Percentiles rank a stretch among this genome's conserved stretches.
Conservation (phyloP, 306 rosid species). For the Chamaecrista fasciculata region DNA sequence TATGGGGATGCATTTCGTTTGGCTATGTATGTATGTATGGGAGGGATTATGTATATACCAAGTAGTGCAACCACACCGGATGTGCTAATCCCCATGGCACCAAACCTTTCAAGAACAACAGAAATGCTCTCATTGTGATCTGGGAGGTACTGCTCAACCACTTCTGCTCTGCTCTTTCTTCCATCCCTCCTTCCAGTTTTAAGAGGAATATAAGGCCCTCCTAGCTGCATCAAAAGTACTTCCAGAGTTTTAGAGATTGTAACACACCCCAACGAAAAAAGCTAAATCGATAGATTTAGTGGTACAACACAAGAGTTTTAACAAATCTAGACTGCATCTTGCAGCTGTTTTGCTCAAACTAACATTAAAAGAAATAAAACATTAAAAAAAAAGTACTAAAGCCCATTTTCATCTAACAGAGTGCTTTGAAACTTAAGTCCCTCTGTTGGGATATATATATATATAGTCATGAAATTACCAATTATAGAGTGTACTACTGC, state of each 20-base stretch:
- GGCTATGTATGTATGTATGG: not conserved
- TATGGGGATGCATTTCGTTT: not conserved
- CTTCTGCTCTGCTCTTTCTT: conserved; percentile 81
- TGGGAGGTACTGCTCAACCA: conserved; percentile 83
- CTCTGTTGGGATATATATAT: not conserved
- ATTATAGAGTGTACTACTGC: too few relatives aligned
- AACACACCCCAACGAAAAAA: not conserved
- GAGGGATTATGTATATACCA: conserved; percentile 40
- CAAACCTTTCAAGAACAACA: conserved; percentile 79
- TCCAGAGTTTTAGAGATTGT: not conserved
- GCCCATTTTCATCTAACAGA: not conserved
- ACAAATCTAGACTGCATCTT: conserved; percentile 1
- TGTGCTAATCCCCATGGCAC: conserved; percentile 74
- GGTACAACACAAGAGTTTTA: not conserved
- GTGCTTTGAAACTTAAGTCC: too few relatives aligned
- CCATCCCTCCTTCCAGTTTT: conserved; percentile 98
- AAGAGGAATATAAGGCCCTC: conserved; percentile 80
- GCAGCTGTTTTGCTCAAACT: not conserved
- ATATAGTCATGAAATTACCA: not conserved
- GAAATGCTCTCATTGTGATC: conserved; percentile 97
- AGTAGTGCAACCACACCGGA: conserved; percentile 88
- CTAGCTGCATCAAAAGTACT: conserved; percentile 50
- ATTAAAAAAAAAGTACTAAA: not conserved
- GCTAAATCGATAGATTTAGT: not conserved
- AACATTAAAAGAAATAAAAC: not conserved